Conservation (phyloP, 495 filamentous ascomycete species). For the Hypoxylon lenormandii region DNA sequence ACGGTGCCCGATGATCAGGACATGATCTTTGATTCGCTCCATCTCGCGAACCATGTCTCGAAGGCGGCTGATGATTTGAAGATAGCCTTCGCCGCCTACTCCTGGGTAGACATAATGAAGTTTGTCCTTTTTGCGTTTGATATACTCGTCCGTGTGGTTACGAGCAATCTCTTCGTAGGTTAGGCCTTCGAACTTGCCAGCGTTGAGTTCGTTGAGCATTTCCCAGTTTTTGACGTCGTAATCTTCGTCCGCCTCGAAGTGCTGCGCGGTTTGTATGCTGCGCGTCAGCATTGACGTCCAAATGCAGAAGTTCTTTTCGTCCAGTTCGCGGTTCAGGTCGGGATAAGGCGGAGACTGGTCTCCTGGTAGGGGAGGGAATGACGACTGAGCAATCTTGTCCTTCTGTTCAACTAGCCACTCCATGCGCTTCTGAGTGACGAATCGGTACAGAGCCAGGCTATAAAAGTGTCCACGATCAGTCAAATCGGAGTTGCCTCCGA, state of each 20-base stretch:
- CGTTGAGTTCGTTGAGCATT: slow-evolving; percentile 96
- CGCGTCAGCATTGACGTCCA: slow-evolving; percentile 98
- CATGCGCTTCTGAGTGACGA: slow-evolving; percentile 78
- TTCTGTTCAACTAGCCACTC: slow-evolving; percentile 82
- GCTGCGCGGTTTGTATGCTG: slow-evolving; percentile 82
- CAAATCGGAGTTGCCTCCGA: slow-evolving; percentile 86
- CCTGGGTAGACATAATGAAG: slow-evolving; percentile 94
- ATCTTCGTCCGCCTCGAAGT: slow-evolving; percentile 92
- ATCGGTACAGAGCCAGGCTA: slow-evolving; percentile 75
- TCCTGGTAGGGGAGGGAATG: slow-evolving; percentile 85
- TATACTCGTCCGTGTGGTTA: slow-evolving; percentile 80
- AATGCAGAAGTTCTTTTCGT: slow-evolving; percentile 92
- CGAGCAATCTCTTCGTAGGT: slow-evolving; percentile 89
- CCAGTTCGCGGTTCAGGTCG: slow-evolving; percentile 72
- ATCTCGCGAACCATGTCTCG: slow-evolving; percentile 96
- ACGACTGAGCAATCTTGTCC: slow-evolving; percentile 73
- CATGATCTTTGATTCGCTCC: slow-evolving; percentile 95
- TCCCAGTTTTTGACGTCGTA: slow-evolving; percentile 97
- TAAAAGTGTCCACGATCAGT: slow-evolving; percentile 80
- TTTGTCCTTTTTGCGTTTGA: slow-evolving; percentile 79
- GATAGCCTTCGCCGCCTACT: slow-evolving; percentile 92
- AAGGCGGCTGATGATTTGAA: slow-evolving; percentile 94
- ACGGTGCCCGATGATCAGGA: slow-evolving; percentile 88
- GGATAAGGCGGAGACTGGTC: slow-evolving; percentile 96
- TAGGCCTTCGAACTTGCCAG: slow-evolving; percentile 90